Evolutionary conservation across 2,329 filamentous ascomycete genomes (phyloP), one percentile per base, ranked within the genome.

Genomic region (Graphilbum ipis-grandicollis): DNA sequence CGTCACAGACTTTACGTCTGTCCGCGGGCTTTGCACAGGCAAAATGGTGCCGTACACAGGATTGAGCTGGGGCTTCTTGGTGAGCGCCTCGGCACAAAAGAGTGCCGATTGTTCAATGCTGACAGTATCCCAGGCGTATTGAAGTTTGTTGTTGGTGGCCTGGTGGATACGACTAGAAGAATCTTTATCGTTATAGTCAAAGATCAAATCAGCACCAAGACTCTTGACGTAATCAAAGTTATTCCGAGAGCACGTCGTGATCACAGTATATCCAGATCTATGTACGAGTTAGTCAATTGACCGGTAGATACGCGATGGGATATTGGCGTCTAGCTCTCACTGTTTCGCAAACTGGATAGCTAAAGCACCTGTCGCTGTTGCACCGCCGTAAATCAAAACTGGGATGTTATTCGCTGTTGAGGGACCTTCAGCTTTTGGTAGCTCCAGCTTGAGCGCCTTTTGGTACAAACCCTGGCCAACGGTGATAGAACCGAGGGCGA

Each of bases 401-500:
- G 34, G 31, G 9, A 19, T 33, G 14, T 31, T n/a, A 5, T 30
- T 31, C 3, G 23, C 12, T n/a, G 19, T 31, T 4, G 31, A 14
- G 10, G 19, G 18, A 8, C 18, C 22, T 2, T 14, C 9, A 5
- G 47, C 43, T 59, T 62, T 72, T 0, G 69, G 67, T 7, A 56
- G 45, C 2, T 66, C 65, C 1, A 73, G 52, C 1, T 41, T 43
- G 10, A 71, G 58, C 9, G 35, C 28, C 6, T 52, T 48, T 21
- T 56, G 50, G 47, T 62, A 71, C 0, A 74, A 48, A 1, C 57
- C 65, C 3, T 72, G 35, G 0, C 60, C 64, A 3, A 68, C 59
- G 2, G 68, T 74, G 47, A 71, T 56, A 6, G 59, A 62, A 3
- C 68, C 63, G 0, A 75, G 52, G 0, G 68, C 68, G 23, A 73